Base-by-base conservation (phyloP, 768 basidiomycete genomes). In the Boletus bicolor region DNA sequence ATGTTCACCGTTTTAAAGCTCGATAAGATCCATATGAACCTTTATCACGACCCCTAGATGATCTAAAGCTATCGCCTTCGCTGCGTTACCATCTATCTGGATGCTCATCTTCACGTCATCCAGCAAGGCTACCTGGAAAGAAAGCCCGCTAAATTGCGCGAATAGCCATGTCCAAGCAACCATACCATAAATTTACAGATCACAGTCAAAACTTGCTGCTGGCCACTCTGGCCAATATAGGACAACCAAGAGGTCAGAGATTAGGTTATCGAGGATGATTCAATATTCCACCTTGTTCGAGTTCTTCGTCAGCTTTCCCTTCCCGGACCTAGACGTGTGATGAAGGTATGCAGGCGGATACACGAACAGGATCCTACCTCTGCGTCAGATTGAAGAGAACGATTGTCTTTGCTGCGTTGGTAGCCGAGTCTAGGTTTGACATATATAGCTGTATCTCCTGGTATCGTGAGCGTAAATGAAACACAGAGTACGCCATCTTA, bases 171-270 rank as follows among this genome's bases (percentile, higher is more conserved):
- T 39, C 47, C 42, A 17, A 50, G 32, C 7, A 26, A 14, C 61
- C 79, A 10, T 56, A 93, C 95, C 91, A 98, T 91, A 61, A 86
- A 87, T 67, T 86, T 89, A 59, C 86, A 89, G 7, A 87, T 83
- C 45, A 97, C 87, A 43, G 21, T 19, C 19, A 19, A 97, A 72
- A 42, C 85, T 81, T 2, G 97, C 91, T 10, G 91, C 95, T 7
- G 97, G 97, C 94, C 96, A 99, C 72, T 99, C 97, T 0, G 97
- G 95, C 84, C 91, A 91, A 68, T 89, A 94, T 7, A 98, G 76
- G 19, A 97, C 93, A 9, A 82, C 81, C 24, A 98, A 79, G 24
- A 97, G 76, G 66, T 99, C 97, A 2, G 85, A 84, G 41, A 98
- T 84, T 11, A 98, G 76, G 63, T 90, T 90, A 65, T 98, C 96